Conservation (phyloP, 164 flowering plant species). For the grape (Vitis vinifera) region ASM3070453v1 NC_081816.1:23644001-23644500, state of each 20-base stretch:
- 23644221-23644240: constrained; percentile 5
- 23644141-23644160: constrained; percentile 5
- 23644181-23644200: not conserved
- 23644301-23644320: constrained; percentile 4
- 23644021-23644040: constrained; percentile 1
- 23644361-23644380: constrained; percentile 9
- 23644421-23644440: not conserved
- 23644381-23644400: constrained; percentile 10
- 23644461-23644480: not conserved
- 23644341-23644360: not conserved
- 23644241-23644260: not conserved
- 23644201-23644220: not conserved
- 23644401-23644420: not conserved
- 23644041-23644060: not conserved
- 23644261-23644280: not conserved
- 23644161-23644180: constrained; percentile 1
- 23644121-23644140: not conserved
- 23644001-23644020: not conserved
- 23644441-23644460: constrained; percentile 2
- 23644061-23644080: constrained; percentile 11
- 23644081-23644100: constrained; percentile 3
- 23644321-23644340: constrained; percentile 12
- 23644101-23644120: not conserved
- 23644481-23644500: constrained; percentile 13
- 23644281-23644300: constrained; percentile 13